Base-by-base conservation (phyloP, 306 rosid species). In the Lablab purpureus region DNA sequence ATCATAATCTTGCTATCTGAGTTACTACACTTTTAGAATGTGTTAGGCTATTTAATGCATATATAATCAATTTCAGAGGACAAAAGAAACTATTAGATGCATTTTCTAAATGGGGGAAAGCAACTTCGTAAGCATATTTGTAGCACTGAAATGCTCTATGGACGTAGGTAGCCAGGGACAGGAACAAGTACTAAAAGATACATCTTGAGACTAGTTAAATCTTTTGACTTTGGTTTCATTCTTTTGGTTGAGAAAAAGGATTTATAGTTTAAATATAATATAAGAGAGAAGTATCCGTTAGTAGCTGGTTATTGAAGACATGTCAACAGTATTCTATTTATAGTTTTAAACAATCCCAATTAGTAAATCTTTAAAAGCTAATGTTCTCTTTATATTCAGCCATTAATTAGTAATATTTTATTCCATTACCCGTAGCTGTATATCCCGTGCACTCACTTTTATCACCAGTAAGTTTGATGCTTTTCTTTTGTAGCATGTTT, bases 261-360 rank as follows among this genome's bases (percentile, higher is more conserved):
- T 34, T 22, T 30, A 36, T 40, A 40, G 47, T 71, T 72, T 77
- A 76, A 73, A 73, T 73, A 81, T 25, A 73, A 73, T 73, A 81
- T 25, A 36, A 18, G 75, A 41, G 45, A 63, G 30, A 59, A 62
- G 47, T 60, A 67, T 78, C 65, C 21, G 7, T 25, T 70, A 71
- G 63, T 25, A 28, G 50, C 46, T 46, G 43, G 32, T 58, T 67
- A 49, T 75, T 76, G 71, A 40, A 76, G 74, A 76, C 32, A 15
- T 62, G 60, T 65, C 43, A 76, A 47, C 18, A 17, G n/a, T 58
- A 74, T 76, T 47, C n/a, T 56, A 18, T 78, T 41, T 45, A 6
- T 56, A 23, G 21, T 32, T 46, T 76, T 68, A 56, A 66, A 76
- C 79, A 55, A 56, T 45, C n/a, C 60, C 5, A 14, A 41, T 8